Percentiles rank a stretch among this genome's conserved stretches.
These are phyloP conservation scores for Acacia acuminata DNA, from an alignment of 306 rosid genomes.

Conservation along the genomic window DNA sequence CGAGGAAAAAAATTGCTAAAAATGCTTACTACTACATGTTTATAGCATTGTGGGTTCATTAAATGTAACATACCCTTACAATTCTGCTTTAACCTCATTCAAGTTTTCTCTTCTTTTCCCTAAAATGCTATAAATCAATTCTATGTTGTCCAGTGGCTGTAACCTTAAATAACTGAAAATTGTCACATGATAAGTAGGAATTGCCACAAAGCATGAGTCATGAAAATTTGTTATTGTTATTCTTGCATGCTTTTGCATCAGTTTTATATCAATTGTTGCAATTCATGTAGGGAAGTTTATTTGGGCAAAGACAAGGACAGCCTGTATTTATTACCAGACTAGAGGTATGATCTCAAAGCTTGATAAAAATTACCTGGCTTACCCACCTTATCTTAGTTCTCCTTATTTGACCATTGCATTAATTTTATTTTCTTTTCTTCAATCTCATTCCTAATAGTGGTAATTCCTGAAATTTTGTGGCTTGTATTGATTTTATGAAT, in stretches of 20 bases:
- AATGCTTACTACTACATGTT: not conserved
- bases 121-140: conserved; percentile 20
- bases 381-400: conserved; percentile 10
- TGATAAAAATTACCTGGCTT: not conserved
- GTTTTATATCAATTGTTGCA: conserved; percentile 29
- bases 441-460: not conserved
- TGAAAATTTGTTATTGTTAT: conserved; percentile 22
- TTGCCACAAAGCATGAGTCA: not conserved
- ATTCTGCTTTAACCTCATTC: not conserved
- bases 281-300: conserved; percentile 85
- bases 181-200: conserved; percentile 3
- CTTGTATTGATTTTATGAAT: conserved; percentile 30
- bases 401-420: conserved; percentile 23
- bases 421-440: not conserved
- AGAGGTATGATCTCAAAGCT: conserved; percentile 63
- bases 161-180: not conserved
- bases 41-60: conserved; percentile 3
- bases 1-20: not conserved
- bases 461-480: conserved; percentile 4
- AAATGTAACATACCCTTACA: conserved; percentile 10
- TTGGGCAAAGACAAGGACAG: conserved; percentile 96
- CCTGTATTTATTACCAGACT: conserved; percentile 92
- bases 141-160: conserved; percentile 10
- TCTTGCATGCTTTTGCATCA: conserved; percentile 35
- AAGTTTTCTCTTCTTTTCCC: not conserved